A percentile compares a stretch with the other conserved stretches of the same genome.
Evolutionary conservation across 192 early-diverging fungal species (phyloP).

Genomic region (Lobosporangium transversale): DNA sequence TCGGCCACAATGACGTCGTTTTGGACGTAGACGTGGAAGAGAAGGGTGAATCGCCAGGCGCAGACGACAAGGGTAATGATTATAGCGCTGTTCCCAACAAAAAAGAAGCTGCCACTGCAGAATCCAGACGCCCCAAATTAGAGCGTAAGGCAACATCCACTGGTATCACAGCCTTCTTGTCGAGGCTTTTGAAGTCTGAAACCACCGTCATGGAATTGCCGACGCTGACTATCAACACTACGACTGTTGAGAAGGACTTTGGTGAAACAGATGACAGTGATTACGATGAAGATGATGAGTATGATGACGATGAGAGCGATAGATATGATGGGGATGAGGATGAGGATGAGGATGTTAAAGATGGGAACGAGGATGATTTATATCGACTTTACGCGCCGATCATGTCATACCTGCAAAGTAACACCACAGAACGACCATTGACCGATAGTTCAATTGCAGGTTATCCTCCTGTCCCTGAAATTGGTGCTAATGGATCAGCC

Average conservation of each 20-base stretch:
- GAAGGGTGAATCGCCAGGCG: background rate
- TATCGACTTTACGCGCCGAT: background rate
- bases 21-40: background rate
- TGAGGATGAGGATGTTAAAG: background rate
- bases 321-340: conserved; percentile 10
- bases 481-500: background rate
- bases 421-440: background rate
- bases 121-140: conserved; percentile 11
- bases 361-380: background rate
- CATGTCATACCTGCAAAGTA: background rate
- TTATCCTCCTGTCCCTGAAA: background rate
- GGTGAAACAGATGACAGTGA: conserved; percentile 26
- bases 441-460: conserved; percentile 1
- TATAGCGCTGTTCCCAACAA: background rate
- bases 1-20: background rate
- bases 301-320: conserved; percentile 21
- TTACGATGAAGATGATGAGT: conserved; percentile 18
- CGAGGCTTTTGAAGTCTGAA: conserved; percentile 30
- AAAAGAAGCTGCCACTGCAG: background rate
- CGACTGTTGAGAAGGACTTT: conserved; percentile 15
- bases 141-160: conserved; percentile 21
- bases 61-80: background rate
- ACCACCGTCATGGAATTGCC: conserved; percentile 40
- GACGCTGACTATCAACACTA: conserved; percentile 47
- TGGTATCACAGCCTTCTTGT: conserved; percentile 37